Conservation (phyloP, 495 filamentous ascomycete species). For the Apiosordaria backusii region DNA sequence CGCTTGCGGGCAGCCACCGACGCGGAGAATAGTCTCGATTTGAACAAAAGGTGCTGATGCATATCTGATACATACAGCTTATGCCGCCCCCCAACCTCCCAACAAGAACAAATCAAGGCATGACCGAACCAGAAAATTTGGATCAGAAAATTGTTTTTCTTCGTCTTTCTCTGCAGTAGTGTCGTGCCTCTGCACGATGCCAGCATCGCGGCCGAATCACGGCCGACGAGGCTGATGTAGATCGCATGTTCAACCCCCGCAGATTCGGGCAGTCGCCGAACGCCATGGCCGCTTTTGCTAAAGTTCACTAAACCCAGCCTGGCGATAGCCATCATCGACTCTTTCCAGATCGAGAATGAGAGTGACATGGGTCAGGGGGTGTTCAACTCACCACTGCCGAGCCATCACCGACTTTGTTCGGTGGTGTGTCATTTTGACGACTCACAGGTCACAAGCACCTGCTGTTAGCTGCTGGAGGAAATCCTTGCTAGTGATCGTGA, state of each 20-base stretch:
- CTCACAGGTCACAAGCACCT: not conserved
- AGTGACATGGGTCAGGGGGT: slow-evolving; percentile 4
- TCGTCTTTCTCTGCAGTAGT: not conserved
- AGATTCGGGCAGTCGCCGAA: slow-evolving; percentile 12
- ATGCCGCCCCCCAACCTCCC: not conserved
- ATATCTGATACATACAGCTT: not conserved
- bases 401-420: not conserved
- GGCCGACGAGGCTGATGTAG: slow-evolving; percentile 1
- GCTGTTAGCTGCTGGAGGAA: not conserved
- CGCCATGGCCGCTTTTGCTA: slow-evolving; percentile 5
- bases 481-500: not conserved
- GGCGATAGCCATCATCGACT: not conserved
- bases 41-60: no score
- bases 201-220: slow-evolving; percentile 4
- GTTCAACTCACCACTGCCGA: not conserved
- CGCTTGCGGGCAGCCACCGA: slow-evolving; percentile 1
- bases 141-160: slow-evolving; percentile 1
- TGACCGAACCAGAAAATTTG: not conserved
- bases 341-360: not conserved
- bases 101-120: not conserved
- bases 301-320: not conserved
- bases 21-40: slow-evolving; percentile 7
- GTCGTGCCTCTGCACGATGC: slow-evolving; percentile 2
- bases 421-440: not conserved
- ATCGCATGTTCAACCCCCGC: slow-evolving; percentile 7